phyloP scores from a whole-genome alignment of 768 basidiomycete genomes.

The Mycena polygramma region DNA sequence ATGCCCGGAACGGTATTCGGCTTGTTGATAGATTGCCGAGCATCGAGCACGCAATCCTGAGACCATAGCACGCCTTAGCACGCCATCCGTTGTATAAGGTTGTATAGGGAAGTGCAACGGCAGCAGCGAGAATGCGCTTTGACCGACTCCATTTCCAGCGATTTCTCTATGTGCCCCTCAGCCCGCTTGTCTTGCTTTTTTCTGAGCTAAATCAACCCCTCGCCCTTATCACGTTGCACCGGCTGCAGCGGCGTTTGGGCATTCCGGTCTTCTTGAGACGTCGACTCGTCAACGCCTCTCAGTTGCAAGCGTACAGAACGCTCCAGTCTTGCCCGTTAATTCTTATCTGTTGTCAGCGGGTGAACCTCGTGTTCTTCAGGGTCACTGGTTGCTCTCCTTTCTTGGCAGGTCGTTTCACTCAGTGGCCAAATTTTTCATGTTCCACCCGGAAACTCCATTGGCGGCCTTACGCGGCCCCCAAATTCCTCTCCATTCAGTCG shows the following conservation, averaged over 20 bases:
- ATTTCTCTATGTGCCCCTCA: background rate
- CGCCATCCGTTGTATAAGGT: background rate
- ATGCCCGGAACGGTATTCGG: too few species aligned
- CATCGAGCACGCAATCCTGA: too few species aligned
- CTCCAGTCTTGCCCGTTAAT: background rate
- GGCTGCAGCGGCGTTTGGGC: background rate
- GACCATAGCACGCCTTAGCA: too few species aligned
- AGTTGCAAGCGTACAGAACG: background rate
- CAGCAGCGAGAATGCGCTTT: constrained; percentile 11
- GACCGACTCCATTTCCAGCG: constrained; percentile 15
- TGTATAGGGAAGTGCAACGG: background rate
- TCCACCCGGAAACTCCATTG: background rate
- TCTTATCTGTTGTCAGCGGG: constrained; percentile 14
- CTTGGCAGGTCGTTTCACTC: constrained; percentile 5
- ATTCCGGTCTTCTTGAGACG: background rate
- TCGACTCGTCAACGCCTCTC: background rate
- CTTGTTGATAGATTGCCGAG: too few species aligned
- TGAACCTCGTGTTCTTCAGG: constrained; percentile 13
- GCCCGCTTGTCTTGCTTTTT: background rate
- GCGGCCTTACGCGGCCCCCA: background rate
- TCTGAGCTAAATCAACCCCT: background rate
- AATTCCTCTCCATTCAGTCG: background rate
- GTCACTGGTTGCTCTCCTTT: constrained; percentile 20
- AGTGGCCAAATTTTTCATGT: background rate
- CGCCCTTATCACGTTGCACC: background rate